Conservation (phyloP, 2,329 filamentous ascomycete species). For the Chrysoporthe cubensis region DNA sequence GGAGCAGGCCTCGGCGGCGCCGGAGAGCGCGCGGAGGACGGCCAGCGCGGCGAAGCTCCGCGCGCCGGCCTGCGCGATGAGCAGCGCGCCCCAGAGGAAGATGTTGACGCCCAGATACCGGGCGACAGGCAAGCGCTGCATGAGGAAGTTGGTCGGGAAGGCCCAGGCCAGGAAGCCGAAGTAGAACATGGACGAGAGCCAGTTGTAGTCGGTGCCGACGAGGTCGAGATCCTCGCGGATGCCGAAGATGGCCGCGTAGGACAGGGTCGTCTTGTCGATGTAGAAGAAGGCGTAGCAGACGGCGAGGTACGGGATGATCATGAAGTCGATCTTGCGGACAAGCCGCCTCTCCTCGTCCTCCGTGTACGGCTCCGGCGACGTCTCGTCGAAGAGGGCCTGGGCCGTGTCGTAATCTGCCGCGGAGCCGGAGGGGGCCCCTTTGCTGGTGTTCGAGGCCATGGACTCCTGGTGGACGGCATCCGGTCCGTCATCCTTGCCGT, state of each 20-base stretch:
- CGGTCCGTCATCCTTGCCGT: slow-evolving; percentile 13
- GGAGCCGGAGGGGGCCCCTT: slow-evolving; percentile 6
- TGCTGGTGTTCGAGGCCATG: not conserved
- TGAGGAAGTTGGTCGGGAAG: slow-evolving; percentile 38
- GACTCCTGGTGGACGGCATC: slow-evolving; percentile 17
- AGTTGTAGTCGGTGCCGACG: slow-evolving; percentile 61
- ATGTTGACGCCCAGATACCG: slow-evolving; percentile 50
- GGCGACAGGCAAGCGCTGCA: slow-evolving; percentile 40
- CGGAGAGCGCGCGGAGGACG: slow-evolving; percentile 61
- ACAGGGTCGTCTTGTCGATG: slow-evolving; percentile 55
- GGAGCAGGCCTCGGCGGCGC: slow-evolving; percentile 44
- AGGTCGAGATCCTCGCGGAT: slow-evolving; percentile 62
- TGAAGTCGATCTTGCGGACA: slow-evolving; percentile 28
- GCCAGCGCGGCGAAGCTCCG: slow-evolving; percentile 60
- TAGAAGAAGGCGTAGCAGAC: slow-evolving; percentile 31
- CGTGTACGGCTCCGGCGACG: slow-evolving; percentile 15
- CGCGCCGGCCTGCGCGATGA: slow-evolving; percentile 56
- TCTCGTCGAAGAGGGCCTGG: slow-evolving; percentile 17
- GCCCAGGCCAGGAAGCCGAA: slow-evolving; percentile 46
- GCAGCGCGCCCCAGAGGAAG: slow-evolving; percentile 56
- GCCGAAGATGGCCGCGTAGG: slow-evolving; percentile 68
- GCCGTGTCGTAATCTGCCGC: slow-evolving; percentile 20
- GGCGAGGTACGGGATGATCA: slow-evolving; percentile 25
- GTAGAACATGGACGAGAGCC: slow-evolving; percentile 58
- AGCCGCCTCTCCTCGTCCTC: slow-evolving; percentile 23